phyloP scores from a whole-genome alignment of 805 yeast genomes.

The Starmerella kuoi region DNA sequence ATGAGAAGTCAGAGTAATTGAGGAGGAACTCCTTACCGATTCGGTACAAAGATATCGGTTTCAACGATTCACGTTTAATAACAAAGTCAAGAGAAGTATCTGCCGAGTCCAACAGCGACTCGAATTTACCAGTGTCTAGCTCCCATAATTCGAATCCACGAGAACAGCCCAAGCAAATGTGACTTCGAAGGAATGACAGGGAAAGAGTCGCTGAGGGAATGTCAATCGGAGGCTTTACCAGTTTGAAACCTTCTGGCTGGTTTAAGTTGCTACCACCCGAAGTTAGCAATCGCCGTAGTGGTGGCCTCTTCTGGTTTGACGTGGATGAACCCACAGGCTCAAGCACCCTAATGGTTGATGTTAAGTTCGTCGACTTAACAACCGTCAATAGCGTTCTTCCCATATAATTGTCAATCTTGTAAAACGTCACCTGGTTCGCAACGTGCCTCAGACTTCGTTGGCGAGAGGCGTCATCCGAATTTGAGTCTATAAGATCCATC shows the following conservation, averaged over 20 bases:
- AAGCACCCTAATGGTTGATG: conserved; percentile 63
- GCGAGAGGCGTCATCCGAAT: conserved; percentile 31
- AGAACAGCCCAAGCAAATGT: conserved; percentile 88
- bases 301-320: conserved; percentile 29
- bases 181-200: conserved; percentile 76
- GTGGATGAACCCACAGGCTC: conserved; percentile 58
- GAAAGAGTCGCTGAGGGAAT: conserved; percentile 86
- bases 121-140: conserved; percentile 69
- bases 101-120: conserved; percentile 90
- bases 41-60: conserved; percentile 84
- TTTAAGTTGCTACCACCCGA: conserved; percentile 28
- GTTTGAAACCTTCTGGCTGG: conserved; percentile 45
- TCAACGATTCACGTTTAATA: conserved; percentile 63
- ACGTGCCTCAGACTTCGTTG: conserved; percentile 58
- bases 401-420: conserved; percentile 84
- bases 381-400: conserved; percentile 84
- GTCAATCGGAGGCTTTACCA: conserved; percentile 55
- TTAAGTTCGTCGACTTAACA: conserved; percentile 68
- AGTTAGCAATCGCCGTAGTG: conserved; percentile 30
- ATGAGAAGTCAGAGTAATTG: conserved; percentile 85
- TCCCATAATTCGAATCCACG: conserved; percentile 93
- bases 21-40: conserved; percentile 79
- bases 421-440: conserved; percentile 77
- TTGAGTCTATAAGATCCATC: conserved; percentile 41
- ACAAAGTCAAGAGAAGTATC: conserved; percentile 95